Conservation (phyloP, 768 basidiomycete species). For the Tricholoma sp. region DNA sequence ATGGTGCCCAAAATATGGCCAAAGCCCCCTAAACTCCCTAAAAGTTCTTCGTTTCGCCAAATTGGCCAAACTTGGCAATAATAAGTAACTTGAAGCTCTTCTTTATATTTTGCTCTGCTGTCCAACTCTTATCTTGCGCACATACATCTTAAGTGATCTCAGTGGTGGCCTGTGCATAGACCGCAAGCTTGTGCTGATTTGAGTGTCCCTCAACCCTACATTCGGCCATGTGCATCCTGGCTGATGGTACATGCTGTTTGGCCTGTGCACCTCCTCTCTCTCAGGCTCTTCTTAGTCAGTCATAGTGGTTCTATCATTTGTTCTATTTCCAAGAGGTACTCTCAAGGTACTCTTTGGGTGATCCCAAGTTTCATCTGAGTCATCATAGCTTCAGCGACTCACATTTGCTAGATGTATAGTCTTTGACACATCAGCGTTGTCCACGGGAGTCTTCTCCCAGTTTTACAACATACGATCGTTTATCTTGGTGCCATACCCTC, state of each 20-base stretch:
- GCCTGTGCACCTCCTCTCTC: conserved; percentile 35
- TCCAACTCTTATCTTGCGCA: conserved; percentile 9
- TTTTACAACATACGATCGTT: too few species aligned
- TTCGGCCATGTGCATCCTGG: conserved; percentile 44
- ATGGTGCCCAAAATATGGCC: conserved; percentile 26
- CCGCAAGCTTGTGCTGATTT: conserved; percentile 15
- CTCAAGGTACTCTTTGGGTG: too few species aligned
- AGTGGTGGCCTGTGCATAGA: conserved; percentile 13
- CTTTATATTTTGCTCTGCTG: conserved; percentile 23
- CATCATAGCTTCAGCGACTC: too few species aligned
- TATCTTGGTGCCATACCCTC: too few species aligned
- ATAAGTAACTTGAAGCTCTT: conserved; percentile 36
- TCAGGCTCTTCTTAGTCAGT: too few species aligned
- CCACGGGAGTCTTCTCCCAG: too few species aligned
- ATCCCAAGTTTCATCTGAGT: too few species aligned
- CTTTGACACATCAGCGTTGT: too few species aligned
- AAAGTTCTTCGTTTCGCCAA: conserved; percentile 21
- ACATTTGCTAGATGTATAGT: too few species aligned
- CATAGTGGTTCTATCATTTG: too few species aligned
- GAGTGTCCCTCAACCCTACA: conserved; percentile 29
- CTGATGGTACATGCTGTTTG: conserved; percentile 43
- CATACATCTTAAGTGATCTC: conserved; percentile 18
- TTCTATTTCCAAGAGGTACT: too few species aligned
- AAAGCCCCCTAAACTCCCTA: conserved; percentile 19
- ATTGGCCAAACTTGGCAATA: conserved; percentile 32